These are phyloP conservation scores for Diospyros kaki DNA, from an alignment of 148 eudicot genomes.

Conservation along the genomic window DNA sequence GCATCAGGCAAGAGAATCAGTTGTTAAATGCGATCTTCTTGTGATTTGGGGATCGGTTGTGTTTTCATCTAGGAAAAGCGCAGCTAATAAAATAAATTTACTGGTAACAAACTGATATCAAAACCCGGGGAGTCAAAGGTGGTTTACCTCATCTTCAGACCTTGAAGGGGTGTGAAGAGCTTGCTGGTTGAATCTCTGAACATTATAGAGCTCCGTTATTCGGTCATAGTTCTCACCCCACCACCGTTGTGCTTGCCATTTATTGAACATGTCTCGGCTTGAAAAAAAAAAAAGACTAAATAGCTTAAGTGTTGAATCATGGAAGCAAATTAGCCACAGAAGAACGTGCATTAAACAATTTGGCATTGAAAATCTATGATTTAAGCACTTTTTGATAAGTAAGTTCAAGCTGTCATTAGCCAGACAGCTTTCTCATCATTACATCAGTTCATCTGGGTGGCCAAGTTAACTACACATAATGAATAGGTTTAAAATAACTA, in stretches of 20 bases:
- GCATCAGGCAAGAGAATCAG: not conserved
- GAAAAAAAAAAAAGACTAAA: slow-evolving; percentile 15
- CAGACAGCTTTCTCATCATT: slow-evolving; percentile 5
- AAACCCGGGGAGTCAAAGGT: not conserved
- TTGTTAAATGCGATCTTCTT: not conserved
- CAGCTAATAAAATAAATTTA: not conserved
- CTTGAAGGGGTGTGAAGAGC: slow-evolving; percentile 82
- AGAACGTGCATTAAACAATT: not conserved
- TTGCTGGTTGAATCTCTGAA: slow-evolving; percentile 93
- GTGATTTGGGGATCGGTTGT: not conserved
- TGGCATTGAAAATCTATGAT: not conserved
- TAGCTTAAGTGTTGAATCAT: slow-evolving; percentile 9
- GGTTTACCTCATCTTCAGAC: slow-evolving; percentile 88
- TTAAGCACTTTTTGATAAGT: not conserved
- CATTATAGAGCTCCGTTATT: slow-evolving; percentile 97
- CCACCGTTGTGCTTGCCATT: slow-evolving; percentile 99
- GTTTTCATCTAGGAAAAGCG: not conserved
- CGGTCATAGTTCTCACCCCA: slow-evolving; percentile 98
- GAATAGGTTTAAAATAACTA: not conserved
- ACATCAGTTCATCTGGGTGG: not conserved
- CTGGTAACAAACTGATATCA: not conserved
- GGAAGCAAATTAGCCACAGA: slow-evolving; percentile 1
- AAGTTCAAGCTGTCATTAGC: not conserved
- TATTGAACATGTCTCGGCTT: slow-evolving; percentile 94
- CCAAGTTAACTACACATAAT: not conserved